These are phyloP conservation scores for Nymphaea thermarum DNA, from an alignment of 164 flowering plant genomes.

Conservation along the genomic window DNA sequence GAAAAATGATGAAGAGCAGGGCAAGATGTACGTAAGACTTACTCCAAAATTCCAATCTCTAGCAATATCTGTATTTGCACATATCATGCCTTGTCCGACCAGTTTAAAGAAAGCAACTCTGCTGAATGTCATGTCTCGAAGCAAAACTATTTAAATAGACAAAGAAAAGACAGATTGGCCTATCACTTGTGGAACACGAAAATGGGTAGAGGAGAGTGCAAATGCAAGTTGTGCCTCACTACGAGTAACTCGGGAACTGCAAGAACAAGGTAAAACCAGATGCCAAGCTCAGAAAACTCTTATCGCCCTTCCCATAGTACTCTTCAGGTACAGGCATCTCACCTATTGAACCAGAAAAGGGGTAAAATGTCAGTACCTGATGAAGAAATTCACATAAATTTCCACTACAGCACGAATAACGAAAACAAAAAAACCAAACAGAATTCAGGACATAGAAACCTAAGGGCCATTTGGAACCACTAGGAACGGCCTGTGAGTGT, in stretches of 20 bases:
- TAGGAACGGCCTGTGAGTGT: not conserved
- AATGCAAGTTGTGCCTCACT: not conserved
- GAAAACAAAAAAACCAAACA: not conserved
- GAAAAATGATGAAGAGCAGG: no score
- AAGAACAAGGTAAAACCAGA: not conserved
- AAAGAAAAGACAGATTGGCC: not conserved
- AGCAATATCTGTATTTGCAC: no score
- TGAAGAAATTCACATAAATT: not conserved
- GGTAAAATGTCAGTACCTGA: not conserved
- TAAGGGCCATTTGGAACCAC: not conserved
- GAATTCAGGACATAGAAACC: not conserved
- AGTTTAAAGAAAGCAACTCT: no score
- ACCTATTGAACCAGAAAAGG: slow-evolving; percentile 4
- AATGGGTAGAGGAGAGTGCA: not conserved
- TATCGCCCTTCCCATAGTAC: slow-evolving; percentile 9
- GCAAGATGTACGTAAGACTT: no score
- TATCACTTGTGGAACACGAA: not conserved
- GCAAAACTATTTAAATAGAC: not conserved
- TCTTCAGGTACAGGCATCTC: slow-evolving; percentile 13
- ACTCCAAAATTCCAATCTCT: no score
- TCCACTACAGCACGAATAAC: not conserved
- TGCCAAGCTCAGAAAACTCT: not conserved
- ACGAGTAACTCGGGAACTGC: not conserved
- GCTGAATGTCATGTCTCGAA: not conserved
- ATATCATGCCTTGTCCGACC: no score